Conservation (phyloP, 2,329 filamentous ascomycete species). For the Penicillium sp. region DNA sequence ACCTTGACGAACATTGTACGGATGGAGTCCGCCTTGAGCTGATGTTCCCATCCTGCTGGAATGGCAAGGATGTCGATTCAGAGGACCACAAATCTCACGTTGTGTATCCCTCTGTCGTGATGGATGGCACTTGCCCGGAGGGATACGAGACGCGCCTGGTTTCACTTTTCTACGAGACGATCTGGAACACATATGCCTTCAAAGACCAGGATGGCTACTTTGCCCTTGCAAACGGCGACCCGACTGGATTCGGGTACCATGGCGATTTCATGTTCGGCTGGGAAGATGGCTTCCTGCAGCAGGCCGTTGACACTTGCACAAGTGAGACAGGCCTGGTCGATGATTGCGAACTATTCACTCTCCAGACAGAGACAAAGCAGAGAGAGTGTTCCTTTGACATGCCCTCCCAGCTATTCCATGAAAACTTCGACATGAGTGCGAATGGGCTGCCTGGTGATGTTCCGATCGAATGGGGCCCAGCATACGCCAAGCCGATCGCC, state of each 20-base stretch:
- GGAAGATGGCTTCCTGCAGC: constrained; percentile 63
- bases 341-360: constrained; percentile 70
- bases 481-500: constrained; percentile 29
- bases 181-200: constrained; percentile 69
- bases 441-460: constrained; percentile 62
- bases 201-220: constrained; percentile 61
- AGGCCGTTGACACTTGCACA: constrained; percentile 70
- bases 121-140: constrained; percentile 68
- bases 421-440: constrained; percentile 56
- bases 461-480: constrained; percentile 45
- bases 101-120: constrained; percentile 71
- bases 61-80: constrained; percentile 59
- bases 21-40: constrained; percentile 77
- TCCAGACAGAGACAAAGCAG: constrained; percentile 56
- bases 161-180: constrained; percentile 78
- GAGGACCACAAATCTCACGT: constrained; percentile 60
- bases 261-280: constrained; percentile 78
- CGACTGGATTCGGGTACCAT: constrained; percentile 68
- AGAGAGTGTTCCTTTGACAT: constrained; percentile 58
- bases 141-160: constrained; percentile 64
- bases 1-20: constrained; percentile 73
- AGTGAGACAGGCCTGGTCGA: constrained; percentile 61
- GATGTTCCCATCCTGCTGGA: constrained; percentile 88
- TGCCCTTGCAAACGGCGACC: constrained; percentile 71
- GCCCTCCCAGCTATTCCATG: constrained; percentile 51